Evolutionary conservation across 2,329 filamentous ascomycete genomes (phyloP).

Genomic region (Parascedosporium putredinis): DNA sequence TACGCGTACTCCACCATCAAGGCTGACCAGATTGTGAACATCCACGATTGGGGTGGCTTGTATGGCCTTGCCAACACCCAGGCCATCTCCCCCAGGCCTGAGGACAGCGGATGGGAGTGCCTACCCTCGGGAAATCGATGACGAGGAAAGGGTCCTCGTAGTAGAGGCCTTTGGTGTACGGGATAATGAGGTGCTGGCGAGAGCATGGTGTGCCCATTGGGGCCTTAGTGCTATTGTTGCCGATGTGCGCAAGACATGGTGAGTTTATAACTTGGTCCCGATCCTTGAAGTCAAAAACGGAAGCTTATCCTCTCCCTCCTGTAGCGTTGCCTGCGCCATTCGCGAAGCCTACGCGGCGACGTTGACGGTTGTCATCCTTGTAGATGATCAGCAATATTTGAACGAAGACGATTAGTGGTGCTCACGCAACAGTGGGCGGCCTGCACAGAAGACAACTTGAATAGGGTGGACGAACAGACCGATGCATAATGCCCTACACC

Average conservation of each 20-base stretch:
- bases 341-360: conserved; percentile 66
- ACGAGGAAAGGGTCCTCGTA: conserved; percentile 57
- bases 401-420: conserved; percentile 1
- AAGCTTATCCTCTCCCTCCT: too few relatives aligned
- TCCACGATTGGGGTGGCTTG: conserved; percentile 53
- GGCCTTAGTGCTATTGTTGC: conserved; percentile 62
- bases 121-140: conserved; percentile 19
- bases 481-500: not conserved
- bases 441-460: not conserved
- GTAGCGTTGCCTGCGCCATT: conserved; percentile 62
- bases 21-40: conserved; percentile 54
- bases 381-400: conserved; percentile 29
- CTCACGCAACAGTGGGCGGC: not conserved
- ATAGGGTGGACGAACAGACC: not conserved
- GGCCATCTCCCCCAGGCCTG: not conserved
- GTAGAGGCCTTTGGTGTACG: conserved; percentile 62
- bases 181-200: conserved; percentile 66
- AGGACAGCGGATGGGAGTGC: not conserved
- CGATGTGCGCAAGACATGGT: conserved; percentile 59
- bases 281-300: too few relatives aligned
- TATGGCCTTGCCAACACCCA: conserved; percentile 17
- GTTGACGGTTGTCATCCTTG: conserved; percentile 60
- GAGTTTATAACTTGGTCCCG: too few relatives aligned
- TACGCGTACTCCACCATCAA: conserved; percentile 50
- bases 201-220: conserved; percentile 70